Percentiles rank a stretch among this genome's conserved stretches.
phyloP scores from a whole-genome alignment of 208 protist genomes.

The Trypanosoma mega region DNA sequence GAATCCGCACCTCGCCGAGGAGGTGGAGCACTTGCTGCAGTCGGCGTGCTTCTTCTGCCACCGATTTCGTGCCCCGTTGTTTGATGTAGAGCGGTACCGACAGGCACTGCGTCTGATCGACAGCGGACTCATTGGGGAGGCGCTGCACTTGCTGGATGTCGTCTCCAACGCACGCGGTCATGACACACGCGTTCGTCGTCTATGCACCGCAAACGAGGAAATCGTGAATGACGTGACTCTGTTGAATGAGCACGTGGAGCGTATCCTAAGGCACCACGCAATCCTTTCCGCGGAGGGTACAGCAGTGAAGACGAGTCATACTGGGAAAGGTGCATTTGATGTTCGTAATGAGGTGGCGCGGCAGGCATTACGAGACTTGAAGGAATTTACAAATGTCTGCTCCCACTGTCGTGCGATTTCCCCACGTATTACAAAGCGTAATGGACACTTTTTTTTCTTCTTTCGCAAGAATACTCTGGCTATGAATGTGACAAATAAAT shows the following conservation, averaged over 20 bases:
- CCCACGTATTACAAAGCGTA: constrained; percentile 68
- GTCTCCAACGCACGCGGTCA: constrained; percentile 60
- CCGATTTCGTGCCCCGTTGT: constrained; percentile 64
- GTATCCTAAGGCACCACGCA: constrained; percentile 38
- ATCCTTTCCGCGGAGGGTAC: not conserved
- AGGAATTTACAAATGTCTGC: constrained; percentile 59
- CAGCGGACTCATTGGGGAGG: constrained; percentile 68
- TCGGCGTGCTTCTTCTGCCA: constrained; percentile 90
- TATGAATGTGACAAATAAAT: constrained; percentile 52
- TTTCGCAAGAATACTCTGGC: constrained; percentile 63
- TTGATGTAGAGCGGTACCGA: constrained; percentile 81
- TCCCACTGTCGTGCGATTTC: constrained; percentile 76
- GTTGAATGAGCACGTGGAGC: constrained; percentile 62
- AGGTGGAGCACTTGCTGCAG: constrained; percentile 77
- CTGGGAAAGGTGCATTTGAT: constrained; percentile 46
- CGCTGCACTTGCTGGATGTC: constrained; percentile 75
- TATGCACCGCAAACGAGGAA: constrained; percentile 63
- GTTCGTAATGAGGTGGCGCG: constrained; percentile 74
- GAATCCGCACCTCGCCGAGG: constrained; percentile 79
- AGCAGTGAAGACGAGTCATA: not conserved
- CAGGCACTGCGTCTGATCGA: constrained; percentile 80
- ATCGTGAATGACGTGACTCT: constrained; percentile 61
- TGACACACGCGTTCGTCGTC: constrained; percentile 40
- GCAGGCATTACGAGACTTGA: constrained; percentile 64
- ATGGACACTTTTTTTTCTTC: constrained; percentile 85